Evolutionary conservation across 805 yeast genomes (phyloP).

Genomic region (Candida rishiriensis): DNA sequence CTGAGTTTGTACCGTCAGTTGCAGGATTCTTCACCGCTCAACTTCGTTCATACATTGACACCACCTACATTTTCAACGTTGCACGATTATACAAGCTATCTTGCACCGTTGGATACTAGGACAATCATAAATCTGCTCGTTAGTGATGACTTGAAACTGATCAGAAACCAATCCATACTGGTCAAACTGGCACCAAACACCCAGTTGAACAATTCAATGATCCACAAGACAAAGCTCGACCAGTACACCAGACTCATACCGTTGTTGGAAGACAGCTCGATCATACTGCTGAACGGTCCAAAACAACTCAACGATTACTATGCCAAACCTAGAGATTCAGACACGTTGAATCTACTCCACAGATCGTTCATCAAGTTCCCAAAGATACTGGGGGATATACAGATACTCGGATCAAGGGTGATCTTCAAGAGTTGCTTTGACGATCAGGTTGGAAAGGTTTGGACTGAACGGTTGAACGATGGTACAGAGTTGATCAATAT

Average conservation of each 20-base stretch:
- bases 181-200: conserved; percentile 2
- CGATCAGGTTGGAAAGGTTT: conserved; percentile 10
- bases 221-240: conserved; percentile 12
- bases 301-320: conserved; percentile 18
- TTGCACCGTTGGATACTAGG: conserved; percentile 9
- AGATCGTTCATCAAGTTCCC: conserved; percentile 16
- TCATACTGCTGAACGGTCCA: conserved; percentile 17
- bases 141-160: conserved; percentile 4
- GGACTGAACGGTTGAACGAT: conserved; percentile 1
- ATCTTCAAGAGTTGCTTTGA: conserved; percentile 9
- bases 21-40: background rate
- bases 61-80: conserved; percentile 8
- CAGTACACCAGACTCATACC: conserved; percentile 18
- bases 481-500: conserved; percentile 6
- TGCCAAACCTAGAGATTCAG: conserved; percentile 18
- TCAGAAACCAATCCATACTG: conserved; percentile 13
- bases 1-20: conserved; percentile 8
- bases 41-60: conserved; percentile 9
- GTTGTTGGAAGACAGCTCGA: conserved; percentile 4
- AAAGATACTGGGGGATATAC: conserved; percentile 4
- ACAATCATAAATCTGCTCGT: conserved; percentile 11
- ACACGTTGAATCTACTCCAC: conserved; percentile 12
- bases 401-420: conserved; percentile 8
- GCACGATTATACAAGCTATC: conserved; percentile 3
- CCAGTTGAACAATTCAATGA: conserved; percentile 6